Evolutionary conservation across 768 basidiomycete genomes (phyloP).

Genomic region (Mrakia frigida): DNA sequence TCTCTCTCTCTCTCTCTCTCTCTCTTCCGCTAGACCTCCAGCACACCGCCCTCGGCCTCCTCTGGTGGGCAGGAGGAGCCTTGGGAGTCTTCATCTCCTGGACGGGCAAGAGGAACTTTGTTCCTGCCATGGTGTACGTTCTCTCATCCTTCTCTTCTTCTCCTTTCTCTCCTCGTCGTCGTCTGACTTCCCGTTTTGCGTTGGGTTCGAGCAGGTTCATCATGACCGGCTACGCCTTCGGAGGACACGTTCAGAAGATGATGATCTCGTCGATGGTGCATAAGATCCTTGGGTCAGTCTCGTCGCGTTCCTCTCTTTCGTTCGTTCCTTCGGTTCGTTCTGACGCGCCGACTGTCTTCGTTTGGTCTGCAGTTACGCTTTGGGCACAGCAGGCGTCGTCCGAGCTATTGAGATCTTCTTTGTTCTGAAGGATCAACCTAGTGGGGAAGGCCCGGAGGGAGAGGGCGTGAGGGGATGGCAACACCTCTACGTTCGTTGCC

Average conservation of each 20-base stretch:
- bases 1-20: background rate
- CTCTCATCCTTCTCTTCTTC: background rate
- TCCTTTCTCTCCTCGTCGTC: background rate
- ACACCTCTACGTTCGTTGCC: slow-evolving; percentile 14
- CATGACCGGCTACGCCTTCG: slow-evolving; percentile 92
- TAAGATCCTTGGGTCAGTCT: slow-evolving; percentile 21
- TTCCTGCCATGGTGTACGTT: slow-evolving; percentile 68
- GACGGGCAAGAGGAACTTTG: slow-evolving; percentile 74
- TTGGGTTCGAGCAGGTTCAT: slow-evolving; percentile 63
- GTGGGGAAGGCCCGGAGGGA: slow-evolving; percentile 25
- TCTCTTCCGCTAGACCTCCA: slow-evolving; percentile 24
- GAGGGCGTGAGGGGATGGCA: slow-evolving; percentile 22
- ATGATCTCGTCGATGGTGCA: slow-evolving; percentile 74
- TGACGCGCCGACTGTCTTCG: slow-evolving; percentile 10
- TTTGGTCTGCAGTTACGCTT: slow-evolving; percentile 78
- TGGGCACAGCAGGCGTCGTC: slow-evolving; percentile 74
- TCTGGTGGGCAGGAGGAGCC: slow-evolving; percentile 80
- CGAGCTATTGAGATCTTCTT: slow-evolving; percentile 83
- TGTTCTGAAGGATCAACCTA: slow-evolving; percentile 48
- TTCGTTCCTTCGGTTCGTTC: background rate
- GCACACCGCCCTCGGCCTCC: slow-evolving; percentile 42
- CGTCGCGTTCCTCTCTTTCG: background rate
- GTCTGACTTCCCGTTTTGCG: slow-evolving; percentile 1
- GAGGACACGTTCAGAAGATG: slow-evolving; percentile 75
- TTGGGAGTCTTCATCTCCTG: slow-evolving; percentile 76